Conservation (phyloP, 805 yeast genomes). For the Candida khao-thaluensis region DNA sequence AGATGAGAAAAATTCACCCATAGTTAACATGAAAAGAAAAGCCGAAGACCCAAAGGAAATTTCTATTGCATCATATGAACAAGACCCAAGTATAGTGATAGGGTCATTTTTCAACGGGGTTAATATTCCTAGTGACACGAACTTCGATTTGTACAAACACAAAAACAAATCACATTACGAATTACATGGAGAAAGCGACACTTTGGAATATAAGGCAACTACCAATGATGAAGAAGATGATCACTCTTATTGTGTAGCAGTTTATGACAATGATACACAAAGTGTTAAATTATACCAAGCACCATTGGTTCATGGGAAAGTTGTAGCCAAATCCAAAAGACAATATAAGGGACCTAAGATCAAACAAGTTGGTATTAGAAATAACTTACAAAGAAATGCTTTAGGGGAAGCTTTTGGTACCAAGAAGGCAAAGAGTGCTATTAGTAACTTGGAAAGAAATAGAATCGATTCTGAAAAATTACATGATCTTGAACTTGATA, state of each 20-base stretch:
- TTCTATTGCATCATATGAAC: conserved; percentile 36
- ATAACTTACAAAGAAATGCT: conserved; percentile 68
- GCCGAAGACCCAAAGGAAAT: conserved; percentile 35
- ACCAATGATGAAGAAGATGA: conserved; percentile 27
- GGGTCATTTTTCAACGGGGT: conserved; percentile 83
- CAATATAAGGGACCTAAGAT: conserved; percentile 60
- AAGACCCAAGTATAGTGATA: conserved; percentile 50
- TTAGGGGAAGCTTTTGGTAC: conserved; percentile 98
- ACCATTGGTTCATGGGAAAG: conserved; percentile 62
- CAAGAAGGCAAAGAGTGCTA: conserved; percentile 90
- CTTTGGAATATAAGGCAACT: conserved; percentile 70
- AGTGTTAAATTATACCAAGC: conserved; percentile 61
- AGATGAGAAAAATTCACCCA: conserved; percentile 9
- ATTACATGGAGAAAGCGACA: conserved; percentile 72
- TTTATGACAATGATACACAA: conserved; percentile 68
- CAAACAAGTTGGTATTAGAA: conserved; percentile 51
- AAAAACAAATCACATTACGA: conserved; percentile 45
- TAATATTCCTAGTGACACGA: conserved; percentile 54
- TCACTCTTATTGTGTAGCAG: conserved; percentile 67
- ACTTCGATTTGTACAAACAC: conserved; percentile 62
- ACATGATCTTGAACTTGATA: conserved; percentile 71
- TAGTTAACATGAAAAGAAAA: conserved; percentile 13
- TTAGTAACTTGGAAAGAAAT: conserved; percentile 76
- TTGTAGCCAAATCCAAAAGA: conserved; percentile 61
- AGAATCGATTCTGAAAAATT: conserved; percentile 82